These are phyloP conservation scores for Neurospora sp. DNA, from an alignment of 495 filamentous ascomycete genomes.

Conservation along the genomic window DNA sequence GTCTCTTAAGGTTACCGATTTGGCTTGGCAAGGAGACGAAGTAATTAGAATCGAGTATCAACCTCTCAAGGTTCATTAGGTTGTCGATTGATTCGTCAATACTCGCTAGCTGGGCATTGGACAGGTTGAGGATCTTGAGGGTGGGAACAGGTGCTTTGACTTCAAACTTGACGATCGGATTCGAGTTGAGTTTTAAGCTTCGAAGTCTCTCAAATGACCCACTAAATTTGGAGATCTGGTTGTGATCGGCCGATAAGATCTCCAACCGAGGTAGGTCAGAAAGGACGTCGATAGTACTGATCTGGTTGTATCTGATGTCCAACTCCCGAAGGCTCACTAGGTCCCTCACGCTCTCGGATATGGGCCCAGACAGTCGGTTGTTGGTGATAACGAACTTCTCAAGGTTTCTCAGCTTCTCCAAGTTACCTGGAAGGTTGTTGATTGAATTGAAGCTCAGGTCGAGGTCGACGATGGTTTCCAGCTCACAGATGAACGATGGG, in stretches of 20 bases:
- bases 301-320: slow-evolving; percentile 85
- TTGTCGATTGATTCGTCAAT: slow-evolving; percentile 83
- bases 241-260: slow-evolving; percentile 80
- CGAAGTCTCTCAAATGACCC: slow-evolving; percentile 77
- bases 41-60: slow-evolving; percentile 90
- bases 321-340: slow-evolving; percentile 77
- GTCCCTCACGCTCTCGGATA: slow-evolving; percentile 58
- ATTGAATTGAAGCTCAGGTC: slow-evolving; percentile 97
- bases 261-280: slow-evolving; percentile 76
- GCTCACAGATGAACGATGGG: slow-evolving; percentile 69
- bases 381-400: slow-evolving; percentile 94
- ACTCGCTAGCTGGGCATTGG: slow-evolving; percentile 74
- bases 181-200: slow-evolving; percentile 77
- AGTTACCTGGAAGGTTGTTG: slow-evolving; percentile 56
- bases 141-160: slow-evolving; percentile 67
- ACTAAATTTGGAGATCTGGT: slow-evolving; percentile 75
- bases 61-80: slow-evolving; percentile 71
- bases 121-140: slow-evolving; percentile 75
- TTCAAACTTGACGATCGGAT: slow-evolving; percentile 87
- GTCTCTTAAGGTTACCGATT: slow-evolving; percentile 69
- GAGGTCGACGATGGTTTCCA: slow-evolving; percentile 79
- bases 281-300: slow-evolving; percentile 77
- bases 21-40: slow-evolving; percentile 78
- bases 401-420: slow-evolving; percentile 65
- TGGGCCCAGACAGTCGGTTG: slow-evolving; percentile 67